Percentiles rank a stretch among this genome's conserved stretches.
Evolutionary conservation across 768 basidiomycete genomes (phyloP).

Genomic region (Imleria badia): DNA sequence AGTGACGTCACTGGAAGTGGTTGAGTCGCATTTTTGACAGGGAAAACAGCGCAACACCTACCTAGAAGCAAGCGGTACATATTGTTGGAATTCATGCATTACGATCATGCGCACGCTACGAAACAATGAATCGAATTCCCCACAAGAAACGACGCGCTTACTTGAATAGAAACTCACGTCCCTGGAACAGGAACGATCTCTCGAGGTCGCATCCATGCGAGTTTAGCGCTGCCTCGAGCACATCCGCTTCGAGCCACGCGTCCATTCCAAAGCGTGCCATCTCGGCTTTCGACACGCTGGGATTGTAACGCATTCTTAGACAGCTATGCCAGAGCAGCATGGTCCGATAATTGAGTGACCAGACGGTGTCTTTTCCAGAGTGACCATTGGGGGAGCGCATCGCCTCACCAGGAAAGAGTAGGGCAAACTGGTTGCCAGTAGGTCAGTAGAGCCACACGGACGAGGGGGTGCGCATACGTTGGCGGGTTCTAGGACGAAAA

Average conservation of each 20-base stretch:
- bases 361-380: constrained; percentile 64
- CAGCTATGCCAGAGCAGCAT: constrained; percentile 76
- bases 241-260: constrained; percentile 71
- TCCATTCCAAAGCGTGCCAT: constrained; percentile 63
- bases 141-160: constrained; percentile 35
- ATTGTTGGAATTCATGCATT: constrained; percentile 66
- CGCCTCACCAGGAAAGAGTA: constrained; percentile 78
- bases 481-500: constrained; percentile 61
- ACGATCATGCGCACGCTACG: constrained; percentile 67
- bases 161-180: constrained; percentile 78
- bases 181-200: constrained; percentile 65
- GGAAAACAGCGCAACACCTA: constrained; percentile 31
- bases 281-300: constrained; percentile 43
- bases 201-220: constrained; percentile 67
- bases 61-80: constrained; percentile 58
- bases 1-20: constrained; percentile 40
- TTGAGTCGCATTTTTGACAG: neutral
- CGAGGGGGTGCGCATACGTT: constrained; percentile 47
- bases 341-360: constrained; percentile 70
- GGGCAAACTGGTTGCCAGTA: constrained; percentile 48
- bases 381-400: constrained; percentile 31
- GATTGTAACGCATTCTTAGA: constrained; percentile 52
- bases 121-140: constrained; percentile 1
- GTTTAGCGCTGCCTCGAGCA: constrained; percentile 61
- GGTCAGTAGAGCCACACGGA: constrained; percentile 2